Percentiles rank a stretch among this genome's conserved stretches.
These are phyloP conservation scores for Thermothelomyces thermophilus DNA, from an alignment of 2,329 filamentous ascomycete species.

Conservation along the genomic window DNA sequence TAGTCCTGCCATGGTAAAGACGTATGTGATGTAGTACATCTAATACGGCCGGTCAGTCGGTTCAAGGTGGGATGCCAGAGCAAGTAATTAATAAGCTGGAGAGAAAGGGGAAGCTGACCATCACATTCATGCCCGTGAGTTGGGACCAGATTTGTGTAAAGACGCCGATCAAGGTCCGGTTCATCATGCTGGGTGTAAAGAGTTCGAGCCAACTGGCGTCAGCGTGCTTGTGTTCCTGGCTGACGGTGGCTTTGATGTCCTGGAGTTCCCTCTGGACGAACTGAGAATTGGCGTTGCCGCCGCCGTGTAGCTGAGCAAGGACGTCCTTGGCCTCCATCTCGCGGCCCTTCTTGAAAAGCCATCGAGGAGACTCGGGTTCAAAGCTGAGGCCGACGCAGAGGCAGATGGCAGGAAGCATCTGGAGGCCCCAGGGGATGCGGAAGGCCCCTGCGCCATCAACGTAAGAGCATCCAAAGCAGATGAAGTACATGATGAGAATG, in stretches of 20 bases:
- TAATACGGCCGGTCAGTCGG: not conserved
- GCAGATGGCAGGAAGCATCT: conserved; percentile 39
- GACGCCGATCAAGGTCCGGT: conserved; percentile 63
- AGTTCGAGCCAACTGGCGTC: conserved; percentile 67
- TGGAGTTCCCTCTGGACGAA: conserved; percentile 62
- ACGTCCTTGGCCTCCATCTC: conserved; percentile 42
- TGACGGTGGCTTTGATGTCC: conserved; percentile 67
- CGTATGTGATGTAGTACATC: conserved; percentile 63
- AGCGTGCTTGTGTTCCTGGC: conserved; percentile 64
- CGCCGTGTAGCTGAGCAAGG: conserved; percentile 52
- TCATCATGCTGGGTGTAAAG: conserved; percentile 66
- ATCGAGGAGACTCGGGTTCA: conserved; percentile 45
- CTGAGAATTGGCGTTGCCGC: conserved; percentile 56
- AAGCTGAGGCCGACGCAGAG: conserved; percentile 37
- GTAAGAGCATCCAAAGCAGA: conserved; percentile 41
- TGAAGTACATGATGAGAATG: conserved; percentile 43
- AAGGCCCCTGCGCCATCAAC: conserved; percentile 41
- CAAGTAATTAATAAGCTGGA: not conserved
- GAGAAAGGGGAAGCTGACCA: conserved; percentile 40
- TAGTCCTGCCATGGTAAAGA: conserved; percentile 68
- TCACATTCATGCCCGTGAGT: conserved; percentile 69
- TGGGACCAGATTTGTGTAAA: conserved; percentile 73
- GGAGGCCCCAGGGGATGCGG: conserved; percentile 43
- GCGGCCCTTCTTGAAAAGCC: conserved; percentile 44
- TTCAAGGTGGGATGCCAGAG: not conserved